Evolutionary conservation across 2,329 filamentous ascomycete species (phyloP), one percentile per base, ranked within the genome.

Genomic region (Thielaviopsis euricoi): DNA sequence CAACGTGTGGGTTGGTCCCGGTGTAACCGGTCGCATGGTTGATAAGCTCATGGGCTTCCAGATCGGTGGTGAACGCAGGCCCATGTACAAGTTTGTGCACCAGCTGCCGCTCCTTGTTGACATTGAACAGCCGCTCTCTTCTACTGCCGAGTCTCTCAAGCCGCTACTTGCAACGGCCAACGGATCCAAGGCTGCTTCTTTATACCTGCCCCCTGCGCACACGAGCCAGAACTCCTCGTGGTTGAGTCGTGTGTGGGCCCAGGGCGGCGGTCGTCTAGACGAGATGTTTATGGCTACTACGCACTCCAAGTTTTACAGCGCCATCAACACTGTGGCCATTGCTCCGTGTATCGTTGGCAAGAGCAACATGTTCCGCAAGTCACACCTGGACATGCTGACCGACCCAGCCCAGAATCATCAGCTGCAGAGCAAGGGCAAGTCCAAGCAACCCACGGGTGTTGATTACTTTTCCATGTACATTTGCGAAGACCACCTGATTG

Each of bases 281-380:
- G 93, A 98, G 67, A 82, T 91, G 70, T 98, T 97, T 73, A 86
- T 98, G 78, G 85, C 89, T 0, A 93, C 89, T 0, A 82, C 89
- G 0, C 93, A 98, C 69, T 89, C 89, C 64, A 98, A 98, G 68
- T 97, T 98, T 76, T 98, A 98, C 73, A 86, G 85, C 9, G 93
- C 91, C 61, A 98, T 98, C 77, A 97, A 97, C 71, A 87, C 88
- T 0, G 88, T 96, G 17, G 79, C 86, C 3, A 73, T 97, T 56
- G 93, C 93, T 0, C 93, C 94, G 9, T 98, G 93, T 70, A 86
- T 95, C 59, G 85, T 97, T 22, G 93, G 93, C 55, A 98, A 98
- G 73, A 95, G 89, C 66, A 97, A 94, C 72, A 97, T 98, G 90
- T 98, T 97, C 71, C 86, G 93, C 60, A 87, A 86, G 61, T 87